phyloP scores from a whole-genome alignment of 1,284 basidiomycete genomes.

The Pseudomicrostroma phylloplanum region DNA sequence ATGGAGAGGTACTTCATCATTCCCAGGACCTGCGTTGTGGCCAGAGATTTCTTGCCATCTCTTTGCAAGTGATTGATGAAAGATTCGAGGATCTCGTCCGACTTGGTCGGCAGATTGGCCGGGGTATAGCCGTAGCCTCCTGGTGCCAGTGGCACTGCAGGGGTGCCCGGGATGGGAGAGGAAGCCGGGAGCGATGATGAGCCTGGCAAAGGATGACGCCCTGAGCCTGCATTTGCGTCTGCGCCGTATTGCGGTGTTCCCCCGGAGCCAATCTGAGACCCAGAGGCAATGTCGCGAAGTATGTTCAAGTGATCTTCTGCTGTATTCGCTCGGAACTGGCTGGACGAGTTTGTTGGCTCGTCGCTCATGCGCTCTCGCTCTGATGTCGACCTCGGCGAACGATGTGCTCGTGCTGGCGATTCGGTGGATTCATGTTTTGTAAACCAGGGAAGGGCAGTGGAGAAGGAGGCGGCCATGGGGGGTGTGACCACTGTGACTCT shows the following conservation, averaged over 20 bases:
- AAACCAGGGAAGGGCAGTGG: neutral
- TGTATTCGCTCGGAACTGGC: neutral
- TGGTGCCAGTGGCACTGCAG: neutral
- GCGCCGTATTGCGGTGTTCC: neutral
- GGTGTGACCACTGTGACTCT: neutral
- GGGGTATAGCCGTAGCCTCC: constrained; percentile 20
- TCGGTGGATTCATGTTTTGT: neutral
- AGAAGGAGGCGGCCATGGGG: neutral
- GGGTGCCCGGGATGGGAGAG: neutral
- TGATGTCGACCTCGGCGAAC: neutral
- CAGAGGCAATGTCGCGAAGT: neutral
- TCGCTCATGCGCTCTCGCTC: neutral
- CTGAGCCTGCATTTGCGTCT: neutral
- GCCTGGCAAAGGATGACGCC: neutral
- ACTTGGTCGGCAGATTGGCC: constrained; percentile 25
- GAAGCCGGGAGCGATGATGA: neutral
- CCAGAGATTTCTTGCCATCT: constrained; percentile 51
- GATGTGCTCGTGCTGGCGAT: neutral
- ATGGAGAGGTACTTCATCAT: constrained; percentile 44
- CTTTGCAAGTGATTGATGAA: constrained; percentile 52
- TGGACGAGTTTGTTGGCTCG: neutral
- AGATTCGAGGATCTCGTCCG: constrained; percentile 46
- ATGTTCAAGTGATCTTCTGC: neutral
- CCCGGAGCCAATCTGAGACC: neutral
- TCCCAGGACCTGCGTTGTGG: constrained; percentile 41